These are phyloP conservation scores for Kurtzmaniella cleridarum DNA, from an alignment of 805 yeast species.

Conservation along the genomic window DNA sequence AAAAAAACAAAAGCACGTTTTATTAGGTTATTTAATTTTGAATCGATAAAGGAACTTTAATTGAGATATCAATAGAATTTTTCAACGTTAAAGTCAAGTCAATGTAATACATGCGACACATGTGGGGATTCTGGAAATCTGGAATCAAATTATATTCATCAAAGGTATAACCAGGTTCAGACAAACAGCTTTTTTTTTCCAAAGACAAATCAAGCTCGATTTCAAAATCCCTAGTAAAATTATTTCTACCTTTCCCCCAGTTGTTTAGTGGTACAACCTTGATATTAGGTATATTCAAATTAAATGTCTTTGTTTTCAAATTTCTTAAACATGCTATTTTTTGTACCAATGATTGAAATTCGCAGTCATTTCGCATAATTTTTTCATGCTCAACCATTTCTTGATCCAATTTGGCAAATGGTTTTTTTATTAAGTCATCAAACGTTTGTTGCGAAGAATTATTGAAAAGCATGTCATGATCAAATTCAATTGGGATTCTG, in stretches of 20 bases:
- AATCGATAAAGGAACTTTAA: conserved; percentile 33
- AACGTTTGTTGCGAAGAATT: conserved; percentile 7
- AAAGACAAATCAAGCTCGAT: no score
- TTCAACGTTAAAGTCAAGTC: conserved; percentile 23
- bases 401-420: neutral
- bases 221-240: neutral
- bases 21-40: conserved; percentile 8
- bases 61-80: conserved; percentile 24
- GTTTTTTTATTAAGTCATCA: neutral
- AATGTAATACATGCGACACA: conserved; percentile 31
- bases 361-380: conserved; percentile 9
- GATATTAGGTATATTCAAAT: conserved; percentile 16
- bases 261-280: no score
- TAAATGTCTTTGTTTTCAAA: conserved; percentile 20
- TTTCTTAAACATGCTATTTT: conserved; percentile 30
- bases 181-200: conserved; percentile 4
- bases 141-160: conserved; percentile 23
- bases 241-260: no score
- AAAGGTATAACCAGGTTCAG: conserved; percentile 19
- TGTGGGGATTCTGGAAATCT: conserved; percentile 31
- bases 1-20: neutral
- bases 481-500: conserved; percentile 35
- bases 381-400: neutral
- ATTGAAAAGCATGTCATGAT: conserved; percentile 28
- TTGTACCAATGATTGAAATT: conserved; percentile 16